Percentiles rank a stretch among this genome's conserved stretches.
Conservation (phyloP, 225 moss, liverwort and hornwort species). For the Neckera pumila region DNA sequence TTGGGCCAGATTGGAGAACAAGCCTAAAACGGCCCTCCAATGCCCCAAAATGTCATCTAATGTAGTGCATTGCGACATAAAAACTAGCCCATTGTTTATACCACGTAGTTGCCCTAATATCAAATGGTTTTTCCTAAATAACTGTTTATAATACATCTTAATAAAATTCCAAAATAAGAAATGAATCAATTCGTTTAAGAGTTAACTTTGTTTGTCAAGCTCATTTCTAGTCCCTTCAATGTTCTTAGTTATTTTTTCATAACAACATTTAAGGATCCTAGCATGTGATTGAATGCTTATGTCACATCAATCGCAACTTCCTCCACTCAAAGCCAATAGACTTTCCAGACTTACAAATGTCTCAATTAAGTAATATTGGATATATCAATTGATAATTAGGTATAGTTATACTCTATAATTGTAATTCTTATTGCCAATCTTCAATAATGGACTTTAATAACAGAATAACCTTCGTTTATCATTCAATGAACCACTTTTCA, state of each 20-base stretch:
- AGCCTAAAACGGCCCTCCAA: too few species aligned
- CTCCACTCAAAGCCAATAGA: background rate
- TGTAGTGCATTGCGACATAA: background rate
- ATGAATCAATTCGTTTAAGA: background rate
- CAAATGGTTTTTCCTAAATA: background rate
- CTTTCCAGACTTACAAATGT: rapidly evolving
- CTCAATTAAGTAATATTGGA: background rate
- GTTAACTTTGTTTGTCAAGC: background rate
- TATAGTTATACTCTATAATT: background rate
- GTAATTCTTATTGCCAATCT: background rate
- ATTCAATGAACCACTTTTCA: background rate
- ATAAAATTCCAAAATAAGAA: background rate
- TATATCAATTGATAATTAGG: background rate
- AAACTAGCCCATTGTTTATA: background rate
- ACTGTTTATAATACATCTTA: background rate
- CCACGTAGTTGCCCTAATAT: background rate
- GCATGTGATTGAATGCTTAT: background rate
- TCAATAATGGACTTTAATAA: background rate
- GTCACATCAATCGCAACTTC: background rate
- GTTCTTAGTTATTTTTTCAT: background rate
- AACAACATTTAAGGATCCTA: background rate
- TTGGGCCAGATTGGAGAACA: too few species aligned
- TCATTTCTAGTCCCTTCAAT: too few species aligned
- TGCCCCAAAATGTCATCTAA: too few species aligned
- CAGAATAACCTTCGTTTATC: background rate